Conservation (phyloP, 2,329 filamentous ascomycete genomes). For the Pseudogymnoascus sp. region DNA sequence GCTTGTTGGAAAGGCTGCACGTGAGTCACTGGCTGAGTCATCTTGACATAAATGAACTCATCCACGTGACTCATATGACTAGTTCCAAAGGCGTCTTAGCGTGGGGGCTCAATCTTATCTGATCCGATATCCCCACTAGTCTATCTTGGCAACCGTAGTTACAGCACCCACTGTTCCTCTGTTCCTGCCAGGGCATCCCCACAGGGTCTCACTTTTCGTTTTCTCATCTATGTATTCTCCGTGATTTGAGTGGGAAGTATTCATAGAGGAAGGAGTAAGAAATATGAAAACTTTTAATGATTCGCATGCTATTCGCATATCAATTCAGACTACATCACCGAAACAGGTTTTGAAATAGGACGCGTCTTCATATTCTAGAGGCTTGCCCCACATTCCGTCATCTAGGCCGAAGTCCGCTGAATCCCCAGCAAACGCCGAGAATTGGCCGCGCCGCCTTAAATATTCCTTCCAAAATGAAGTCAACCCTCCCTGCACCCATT, state of each 20-base stretch:
- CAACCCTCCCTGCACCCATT: background rate
- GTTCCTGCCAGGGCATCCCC: background rate
- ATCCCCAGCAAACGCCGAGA: background rate
- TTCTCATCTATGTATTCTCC: background rate
- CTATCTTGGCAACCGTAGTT: background rate
- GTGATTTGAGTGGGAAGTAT: background rate
- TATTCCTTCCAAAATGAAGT: background rate
- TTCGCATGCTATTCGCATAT: background rate
- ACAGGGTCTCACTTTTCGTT: background rate
- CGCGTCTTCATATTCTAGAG: background rate
- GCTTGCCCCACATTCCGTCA: background rate
- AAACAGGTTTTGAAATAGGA: background rate
- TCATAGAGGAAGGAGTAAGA: background rate
- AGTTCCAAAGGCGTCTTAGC: no score
- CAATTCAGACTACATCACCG: background rate
- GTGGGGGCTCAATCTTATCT: background rate
- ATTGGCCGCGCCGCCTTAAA: background rate
- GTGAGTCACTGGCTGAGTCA: conserved; percentile 7
- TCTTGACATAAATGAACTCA: background rate
- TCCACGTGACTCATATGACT: background rate
- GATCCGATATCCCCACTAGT: background rate
- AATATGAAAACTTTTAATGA: background rate
- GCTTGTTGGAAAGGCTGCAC: conserved; percentile 4
- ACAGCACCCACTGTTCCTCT: background rate
- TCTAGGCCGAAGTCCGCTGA: background rate